Percentiles rank a stretch among this genome's conserved stretches.
phyloP scores from a whole-genome alignment of 352 stramenopile species.

The Halophytophthora polymorphica region DNA sequence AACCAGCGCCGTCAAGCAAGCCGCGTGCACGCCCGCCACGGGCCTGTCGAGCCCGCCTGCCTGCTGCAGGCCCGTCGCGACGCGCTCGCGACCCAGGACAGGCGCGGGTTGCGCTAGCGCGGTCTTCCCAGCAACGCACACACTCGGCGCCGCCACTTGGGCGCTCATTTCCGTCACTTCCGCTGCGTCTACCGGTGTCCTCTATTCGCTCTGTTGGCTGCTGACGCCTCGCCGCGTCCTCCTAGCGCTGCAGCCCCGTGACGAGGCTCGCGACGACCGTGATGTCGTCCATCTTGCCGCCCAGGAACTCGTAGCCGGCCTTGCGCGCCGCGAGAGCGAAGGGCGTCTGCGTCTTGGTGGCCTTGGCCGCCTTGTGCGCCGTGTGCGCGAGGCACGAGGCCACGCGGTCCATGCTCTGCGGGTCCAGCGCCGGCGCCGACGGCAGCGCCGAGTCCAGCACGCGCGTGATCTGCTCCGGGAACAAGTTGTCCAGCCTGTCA shows the following conservation, averaged over 20 bases:
- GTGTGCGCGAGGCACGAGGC: constrained; percentile 78
- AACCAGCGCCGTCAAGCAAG: too few species aligned
- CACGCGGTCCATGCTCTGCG: constrained; percentile 71
- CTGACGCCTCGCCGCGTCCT: background rate
- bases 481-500: constrained; percentile 94
- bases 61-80: too few species aligned
- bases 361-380: constrained; percentile 75
- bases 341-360: constrained; percentile 65
- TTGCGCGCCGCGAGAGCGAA: constrained; percentile 70
- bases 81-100: too few species aligned
- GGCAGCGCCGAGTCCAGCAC: constrained; percentile 68
- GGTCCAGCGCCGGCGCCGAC: constrained; percentile 40
- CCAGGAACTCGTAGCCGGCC: constrained; percentile 76
- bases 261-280: constrained; percentile 85
- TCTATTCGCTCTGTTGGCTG: too few species aligned
- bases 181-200: too few species aligned
- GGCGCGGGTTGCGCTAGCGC: too few species aligned
- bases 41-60: too few species aligned
- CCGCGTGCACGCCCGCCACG: too few species aligned
- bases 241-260: constrained; percentile 14
- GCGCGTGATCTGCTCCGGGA: constrained; percentile 75
- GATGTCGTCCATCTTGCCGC: constrained; percentile 91
- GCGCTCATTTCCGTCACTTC: too few species aligned
- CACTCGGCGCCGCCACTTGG: too few species aligned
- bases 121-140: too few species aligned